Base-by-base conservation (phyloP, 2,329 filamentous ascomycete genomes). In the Pestalotiopsis sp. region DNA sequence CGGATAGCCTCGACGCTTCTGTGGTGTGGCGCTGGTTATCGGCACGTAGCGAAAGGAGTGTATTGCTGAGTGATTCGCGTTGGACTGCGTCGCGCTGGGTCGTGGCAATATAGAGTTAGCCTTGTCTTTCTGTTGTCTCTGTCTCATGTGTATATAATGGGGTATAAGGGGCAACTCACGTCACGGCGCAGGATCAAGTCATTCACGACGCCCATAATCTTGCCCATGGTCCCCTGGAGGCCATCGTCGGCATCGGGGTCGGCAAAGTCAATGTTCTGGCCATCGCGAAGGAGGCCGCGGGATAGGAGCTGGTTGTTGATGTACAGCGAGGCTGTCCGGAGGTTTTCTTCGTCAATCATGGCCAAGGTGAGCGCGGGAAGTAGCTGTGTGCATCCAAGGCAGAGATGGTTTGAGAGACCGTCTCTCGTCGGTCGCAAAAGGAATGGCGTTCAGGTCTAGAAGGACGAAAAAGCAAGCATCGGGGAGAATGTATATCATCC, bases 151-250 rank as follows among this genome's bases (percentile, higher is more conserved):
- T 36, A 36, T 9, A n/a, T 58, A 38, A 20, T 59, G 27, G 49
- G 14, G 25, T 38, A 4, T 14, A 17, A 13, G 14, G 45, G 45
- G 20, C 5, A 20, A 52, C 90, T 75, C 84, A 97, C 94, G 79
- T 99, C 96, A 84, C 95, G 90, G 73, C 95, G 89, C 70, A 98
- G 80, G 69, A 99, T 93, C 74, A 99, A 82, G 78, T 99, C 96
- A 80, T 99, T 97, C 63, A 99, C 90, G 27, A 99, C 87, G 77
- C 95, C 93, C 82, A 99, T 97, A 74, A 98, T 91, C 73, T 90
- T 89, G 23, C 92, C 92, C 90, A 96, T 95, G 20, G 92, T 93
- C 64, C 87, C 88, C 27, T 79, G 77, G 57, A 85, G 87, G 49
- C 88, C 85, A 20, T 88, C 88, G 71, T 91, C 88, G 69, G 85